Evolutionary conservation across 148 eudicot species (phyloP).

Genomic region (Diospyros kaki): DNA sequence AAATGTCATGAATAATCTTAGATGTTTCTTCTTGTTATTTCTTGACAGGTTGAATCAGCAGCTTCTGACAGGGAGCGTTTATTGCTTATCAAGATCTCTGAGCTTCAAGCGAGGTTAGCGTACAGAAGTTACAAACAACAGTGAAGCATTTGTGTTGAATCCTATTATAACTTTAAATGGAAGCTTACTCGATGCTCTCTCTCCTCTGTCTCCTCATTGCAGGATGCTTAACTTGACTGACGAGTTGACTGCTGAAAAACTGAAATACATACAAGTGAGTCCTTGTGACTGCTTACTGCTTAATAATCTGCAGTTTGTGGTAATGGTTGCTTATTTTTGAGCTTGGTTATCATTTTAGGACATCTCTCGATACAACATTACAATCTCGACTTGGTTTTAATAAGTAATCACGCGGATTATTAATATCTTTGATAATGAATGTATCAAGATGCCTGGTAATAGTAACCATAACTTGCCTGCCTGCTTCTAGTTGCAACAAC

Average conservation of each 20-base stretch:
- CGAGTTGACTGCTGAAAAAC: conserved; percentile 74
- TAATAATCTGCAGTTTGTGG: not conserved
- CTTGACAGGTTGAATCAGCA: conserved; percentile 59
- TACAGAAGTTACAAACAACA: not conserved
- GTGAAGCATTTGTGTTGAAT: not conserved
- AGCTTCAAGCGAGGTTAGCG: conserved; percentile 81
- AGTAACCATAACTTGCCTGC: conserved; percentile 3
- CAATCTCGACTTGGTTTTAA: no score
- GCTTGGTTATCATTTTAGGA: not conserved
- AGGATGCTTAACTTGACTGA: conserved; percentile 80
- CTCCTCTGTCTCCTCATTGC: conserved; percentile 14
- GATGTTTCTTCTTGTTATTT: not conserved
- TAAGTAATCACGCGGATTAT: no score
- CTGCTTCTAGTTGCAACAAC: conserved; percentile 58
- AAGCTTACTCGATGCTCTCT: not conserved
- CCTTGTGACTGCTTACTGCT: conserved; percentile 5
- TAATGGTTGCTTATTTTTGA: not conserved
- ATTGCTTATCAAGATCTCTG: conserved; percentile 68
- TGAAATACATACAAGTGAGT: conserved; percentile 63
- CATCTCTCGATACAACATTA: not conserved
- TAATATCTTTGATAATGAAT: not conserved
- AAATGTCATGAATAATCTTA: not conserved
- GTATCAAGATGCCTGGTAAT: not conserved
- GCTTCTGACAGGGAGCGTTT: conserved; percentile 77
- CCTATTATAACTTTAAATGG: not conserved